phyloP scores from a whole-genome alignment of 345 rosid genomes.

The Durio zibethinus region DNA sequence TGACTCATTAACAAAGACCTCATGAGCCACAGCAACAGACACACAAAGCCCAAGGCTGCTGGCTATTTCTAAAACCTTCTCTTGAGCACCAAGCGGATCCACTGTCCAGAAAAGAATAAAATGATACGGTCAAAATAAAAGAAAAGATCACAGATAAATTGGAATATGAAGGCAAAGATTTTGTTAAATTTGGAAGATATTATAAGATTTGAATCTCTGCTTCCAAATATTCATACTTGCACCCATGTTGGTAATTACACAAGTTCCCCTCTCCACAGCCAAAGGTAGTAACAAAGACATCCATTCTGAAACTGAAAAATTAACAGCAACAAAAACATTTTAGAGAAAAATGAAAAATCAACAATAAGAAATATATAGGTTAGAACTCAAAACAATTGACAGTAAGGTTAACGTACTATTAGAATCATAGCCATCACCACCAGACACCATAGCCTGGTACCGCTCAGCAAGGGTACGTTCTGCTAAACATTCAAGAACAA shows the following conservation, averaged over 20 bases:
- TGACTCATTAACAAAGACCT: constrained; percentile 37
- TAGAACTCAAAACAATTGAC: not conserved
- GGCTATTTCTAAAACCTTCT: constrained; percentile 65
- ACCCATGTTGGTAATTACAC: constrained; percentile 93
- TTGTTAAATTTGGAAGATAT: not conserved
- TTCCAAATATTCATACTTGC: constrained; percentile 49
- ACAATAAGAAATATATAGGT: not conserved
- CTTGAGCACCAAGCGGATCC: constrained; percentile 78
- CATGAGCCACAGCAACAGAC: constrained; percentile 76
- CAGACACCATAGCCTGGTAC: constrained; percentile 53
- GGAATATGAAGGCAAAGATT: not conserved
- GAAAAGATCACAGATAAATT: not conserved
- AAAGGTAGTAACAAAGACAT: constrained; percentile 71
- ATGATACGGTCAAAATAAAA: not conserved
- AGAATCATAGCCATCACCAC: constrained; percentile 70
- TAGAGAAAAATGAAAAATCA: not conserved
- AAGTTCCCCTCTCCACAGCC: constrained; percentile 66
- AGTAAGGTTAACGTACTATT: constrained; percentile 44
- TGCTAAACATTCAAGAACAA: constrained; percentile 91
- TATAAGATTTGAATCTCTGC: not conserved
- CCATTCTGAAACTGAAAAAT: constrained; percentile 70
- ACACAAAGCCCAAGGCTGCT: constrained; percentile 49
- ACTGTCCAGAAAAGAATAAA: constrained; percentile 34
- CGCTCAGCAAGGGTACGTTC: constrained; percentile 89
- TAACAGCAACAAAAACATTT: not conserved